A percentile compares a stretch with the other conserved stretches of the same genome.
These are phyloP conservation scores for Russula earlei DNA, from an alignment of 768 basidiomycete species.

Conservation along the genomic window DNA sequence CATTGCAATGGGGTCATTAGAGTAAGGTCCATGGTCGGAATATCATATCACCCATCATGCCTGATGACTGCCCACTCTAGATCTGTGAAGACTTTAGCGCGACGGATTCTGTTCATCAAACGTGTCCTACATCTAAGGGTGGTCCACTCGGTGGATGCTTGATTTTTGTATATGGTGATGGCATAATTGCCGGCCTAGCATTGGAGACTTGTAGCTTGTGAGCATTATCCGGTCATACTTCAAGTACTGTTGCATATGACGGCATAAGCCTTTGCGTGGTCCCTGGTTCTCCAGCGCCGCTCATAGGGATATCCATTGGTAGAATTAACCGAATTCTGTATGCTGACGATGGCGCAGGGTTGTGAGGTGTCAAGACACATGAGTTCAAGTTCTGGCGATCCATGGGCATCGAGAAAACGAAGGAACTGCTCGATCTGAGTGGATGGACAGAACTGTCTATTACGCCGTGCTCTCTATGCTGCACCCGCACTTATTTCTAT, in stretches of 20 bases:
- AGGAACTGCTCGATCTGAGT: conserved; percentile 60
- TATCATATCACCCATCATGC: background rate
- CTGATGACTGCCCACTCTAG: conserved; percentile 29
- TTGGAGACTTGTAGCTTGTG: conserved; percentile 74
- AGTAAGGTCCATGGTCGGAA: conserved; percentile 33
- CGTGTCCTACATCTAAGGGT: conserved; percentile 47
- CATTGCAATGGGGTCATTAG: conserved; percentile 60
- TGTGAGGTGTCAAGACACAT: conserved; percentile 78
- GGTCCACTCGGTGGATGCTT: conserved; percentile 58
- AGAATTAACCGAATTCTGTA: conserved; percentile 71
- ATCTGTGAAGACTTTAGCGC: conserved; percentile 52
- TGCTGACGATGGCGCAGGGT: conserved; percentile 59
- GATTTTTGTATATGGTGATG: conserved; percentile 66
- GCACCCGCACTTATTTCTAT: background rate
- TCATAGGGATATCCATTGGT: conserved; percentile 53
- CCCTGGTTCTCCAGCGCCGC: conserved; percentile 67
- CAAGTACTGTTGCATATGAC: background rate
- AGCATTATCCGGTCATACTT: conserved; percentile 24
- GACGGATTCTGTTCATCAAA: conserved; percentile 63
- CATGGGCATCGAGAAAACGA: conserved; percentile 64
- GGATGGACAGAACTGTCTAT: conserved; percentile 68
- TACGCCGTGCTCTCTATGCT: background rate
- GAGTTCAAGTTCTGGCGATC: conserved; percentile 91
- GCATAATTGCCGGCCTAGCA: conserved; percentile 73
- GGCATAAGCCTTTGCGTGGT: conserved; percentile 59